Percentiles rank a stretch among this genome's conserved stretches.
These are phyloP conservation scores for Blepharisma stoltei DNA, from an alignment of 73 alveolate species.

Conservation along the genomic window DNA sequence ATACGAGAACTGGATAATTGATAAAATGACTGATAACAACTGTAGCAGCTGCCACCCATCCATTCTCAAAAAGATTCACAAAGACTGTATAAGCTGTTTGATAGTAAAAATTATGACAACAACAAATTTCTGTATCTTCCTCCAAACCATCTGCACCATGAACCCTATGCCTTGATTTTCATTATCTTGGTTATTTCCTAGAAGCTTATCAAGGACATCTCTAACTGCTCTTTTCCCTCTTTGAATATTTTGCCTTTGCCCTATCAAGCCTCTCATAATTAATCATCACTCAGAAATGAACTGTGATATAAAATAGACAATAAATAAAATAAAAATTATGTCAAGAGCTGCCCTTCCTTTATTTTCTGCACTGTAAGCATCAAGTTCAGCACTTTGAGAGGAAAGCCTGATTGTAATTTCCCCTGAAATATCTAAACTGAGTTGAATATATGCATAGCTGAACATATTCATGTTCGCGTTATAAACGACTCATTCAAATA, in stretches of 20 bases:
- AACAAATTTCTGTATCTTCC: too few relatives aligned
- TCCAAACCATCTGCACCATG: too few relatives aligned
- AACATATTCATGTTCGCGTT: slow-evolving; percentile 37
- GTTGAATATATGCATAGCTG: slow-evolving; percentile 23
- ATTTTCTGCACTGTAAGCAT: slow-evolving; percentile 11
- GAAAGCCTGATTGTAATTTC: background rate
- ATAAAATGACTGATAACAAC: background rate
- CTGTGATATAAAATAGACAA: slow-evolving; percentile 16
- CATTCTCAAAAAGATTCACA: too few relatives aligned
- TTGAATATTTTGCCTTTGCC: background rate
- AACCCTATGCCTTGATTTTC: too few relatives aligned
- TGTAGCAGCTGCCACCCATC: too few relatives aligned
- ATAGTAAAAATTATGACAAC: too few relatives aligned
- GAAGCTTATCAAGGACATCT: too few relatives aligned
- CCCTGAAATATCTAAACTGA: slow-evolving; percentile 42
- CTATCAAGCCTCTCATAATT: background rate
- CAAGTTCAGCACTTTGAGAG: slow-evolving; percentile 30
- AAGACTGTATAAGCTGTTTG: too few relatives aligned
- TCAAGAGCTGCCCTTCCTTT: slow-evolving; percentile 33
- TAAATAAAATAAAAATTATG: slow-evolving; percentile 32
- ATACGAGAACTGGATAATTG: background rate
- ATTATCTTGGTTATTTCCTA: too few relatives aligned
- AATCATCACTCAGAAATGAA: background rate
- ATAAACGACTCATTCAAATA: slow-evolving; percentile 42
- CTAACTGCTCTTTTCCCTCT: background rate